phyloP scores from a whole-genome alignment of 192 early-diverging fungal genomes.

The Coemansia sp. region DNA sequence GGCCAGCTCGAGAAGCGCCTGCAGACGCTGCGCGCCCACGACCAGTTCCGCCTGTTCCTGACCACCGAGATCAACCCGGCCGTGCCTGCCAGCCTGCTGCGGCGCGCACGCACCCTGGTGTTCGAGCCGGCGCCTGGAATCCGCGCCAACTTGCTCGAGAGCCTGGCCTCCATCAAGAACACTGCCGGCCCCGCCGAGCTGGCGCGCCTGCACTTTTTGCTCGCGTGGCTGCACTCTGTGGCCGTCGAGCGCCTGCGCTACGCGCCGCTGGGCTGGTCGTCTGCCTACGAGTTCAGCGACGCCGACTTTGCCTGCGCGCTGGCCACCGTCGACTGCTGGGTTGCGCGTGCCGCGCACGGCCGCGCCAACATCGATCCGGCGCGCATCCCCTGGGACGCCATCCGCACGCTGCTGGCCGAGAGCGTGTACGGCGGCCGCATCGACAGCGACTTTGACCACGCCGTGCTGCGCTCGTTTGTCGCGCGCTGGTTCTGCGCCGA shows the following conservation, averaged over 20 bases:
- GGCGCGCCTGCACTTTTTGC: constrained; percentile 83
- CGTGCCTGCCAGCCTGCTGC: constrained; percentile 88
- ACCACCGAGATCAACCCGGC: constrained; percentile 98
- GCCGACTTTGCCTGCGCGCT: constrained; percentile 92
- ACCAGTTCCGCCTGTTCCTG: constrained; percentile 89
- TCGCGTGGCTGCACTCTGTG: constrained; percentile 96
- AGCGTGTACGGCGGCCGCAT: constrained; percentile 97
- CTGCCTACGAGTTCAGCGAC: constrained; percentile 97
- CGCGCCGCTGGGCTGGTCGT: constrained; percentile 96
- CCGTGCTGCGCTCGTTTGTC: constrained; percentile 81
- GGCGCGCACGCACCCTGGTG: constrained; percentile 85
- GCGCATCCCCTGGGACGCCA: constrained; percentile 94
- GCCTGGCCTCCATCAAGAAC: constrained; percentile 46
- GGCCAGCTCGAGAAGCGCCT: constrained; percentile 93
- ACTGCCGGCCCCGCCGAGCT: constrained; percentile 73
- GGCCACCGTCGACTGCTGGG: constrained; percentile 85
- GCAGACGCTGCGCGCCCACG: constrained; percentile 77
- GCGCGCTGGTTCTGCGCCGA: constrained; percentile 71
- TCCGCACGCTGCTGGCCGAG: constrained; percentile 76
- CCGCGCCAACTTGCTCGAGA: constrained; percentile 85
- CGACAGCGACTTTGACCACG: constrained; percentile 88
- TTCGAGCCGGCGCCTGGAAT: constrained; percentile 96
- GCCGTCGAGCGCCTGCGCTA: constrained; percentile 95
- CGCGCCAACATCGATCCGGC: constrained; percentile 88
- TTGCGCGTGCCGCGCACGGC: constrained; percentile 74